Conservation (phyloP, 2,329 filamentous ascomycete species). For the Fusarium succisae region DNA sequence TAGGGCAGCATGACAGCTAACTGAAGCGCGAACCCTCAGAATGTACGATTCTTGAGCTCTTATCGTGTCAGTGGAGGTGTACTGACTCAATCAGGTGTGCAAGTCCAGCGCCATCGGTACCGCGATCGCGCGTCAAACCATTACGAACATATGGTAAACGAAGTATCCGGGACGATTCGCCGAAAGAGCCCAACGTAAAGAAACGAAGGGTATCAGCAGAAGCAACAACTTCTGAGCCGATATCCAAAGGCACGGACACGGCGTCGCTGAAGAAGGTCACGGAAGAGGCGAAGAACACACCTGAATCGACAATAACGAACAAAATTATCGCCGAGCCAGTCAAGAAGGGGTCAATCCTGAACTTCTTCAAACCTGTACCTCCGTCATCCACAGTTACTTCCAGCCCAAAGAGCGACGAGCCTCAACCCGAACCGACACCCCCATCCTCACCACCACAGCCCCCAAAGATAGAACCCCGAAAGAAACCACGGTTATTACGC, state of each 20-base stretch:
- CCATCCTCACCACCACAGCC: conserved; percentile 34
- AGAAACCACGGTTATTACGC: conserved; percentile 44
- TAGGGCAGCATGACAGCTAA: conserved; percentile 5
- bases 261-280: not conserved
- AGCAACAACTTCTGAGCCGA: not conserved
- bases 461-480: conserved; percentile 2
- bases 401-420: conserved; percentile 26
- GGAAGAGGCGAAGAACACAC: not conserved
- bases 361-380: conserved; percentile 52
- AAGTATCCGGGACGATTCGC: conserved; percentile 40
- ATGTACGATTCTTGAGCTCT: not conserved
- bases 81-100: conserved; percentile 45
- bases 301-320: not conserved
- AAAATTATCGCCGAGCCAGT: not conserved
- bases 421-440: conserved; percentile 31
- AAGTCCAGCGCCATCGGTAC: conserved; percentile 33
- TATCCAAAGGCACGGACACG: not conserved
- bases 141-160: conserved; percentile 55
- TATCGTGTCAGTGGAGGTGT: rapidly evolving
- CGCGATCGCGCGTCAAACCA: conserved; percentile 47
- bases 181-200: conserved; percentile 33
- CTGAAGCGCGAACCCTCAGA: not conserved
- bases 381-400: conserved; percentile 1
- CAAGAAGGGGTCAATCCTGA: conserved; percentile 51
- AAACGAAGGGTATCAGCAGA: conserved; percentile 31